These are phyloP conservation scores for Ascoidea asiatica DNA, from an alignment of 805 yeast genomes.

Conservation along the genomic window DNA sequence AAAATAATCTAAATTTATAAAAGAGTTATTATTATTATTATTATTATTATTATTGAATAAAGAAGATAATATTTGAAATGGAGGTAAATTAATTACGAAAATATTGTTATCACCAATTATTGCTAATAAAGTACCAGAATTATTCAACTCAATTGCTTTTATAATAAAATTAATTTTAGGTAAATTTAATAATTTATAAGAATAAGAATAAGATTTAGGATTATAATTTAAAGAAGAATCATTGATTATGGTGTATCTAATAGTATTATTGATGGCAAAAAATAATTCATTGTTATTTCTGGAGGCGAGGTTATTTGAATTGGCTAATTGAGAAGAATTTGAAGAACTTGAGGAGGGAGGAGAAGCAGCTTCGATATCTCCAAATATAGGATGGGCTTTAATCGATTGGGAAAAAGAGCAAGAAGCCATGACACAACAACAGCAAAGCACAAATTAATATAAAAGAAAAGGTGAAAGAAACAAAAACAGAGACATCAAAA, in stretches of 20 bases:
- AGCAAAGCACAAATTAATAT: too few species aligned
- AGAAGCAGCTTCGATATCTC: not conserved
- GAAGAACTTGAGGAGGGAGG: too few species aligned
- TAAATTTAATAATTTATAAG: slow-evolving; percentile 15
- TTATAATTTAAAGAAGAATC: slow-evolving; percentile 1
- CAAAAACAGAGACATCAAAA: too few species aligned
- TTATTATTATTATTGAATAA: not conserved
- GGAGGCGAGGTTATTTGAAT: not conserved
- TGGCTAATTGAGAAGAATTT: not conserved
- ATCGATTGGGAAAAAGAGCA: not conserved
- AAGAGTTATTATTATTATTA: not conserved
- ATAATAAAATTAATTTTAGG: slow-evolving; percentile 19
- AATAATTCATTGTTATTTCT: slow-evolving; percentile 16
- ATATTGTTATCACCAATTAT: slow-evolving; percentile 21
- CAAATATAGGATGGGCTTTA: not conserved
- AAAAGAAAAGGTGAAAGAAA: too few species aligned
- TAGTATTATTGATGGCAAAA: slow-evolving; percentile 19
- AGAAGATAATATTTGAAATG: slow-evolving; percentile 5
- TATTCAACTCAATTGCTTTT: slow-evolving; percentile 22
- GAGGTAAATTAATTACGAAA: slow-evolving; percentile 20
- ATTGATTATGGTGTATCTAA: slow-evolving; percentile 17
- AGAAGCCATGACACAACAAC: too few species aligned
- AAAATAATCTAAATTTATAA: slow-evolving; percentile 11
- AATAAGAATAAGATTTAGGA: slow-evolving; percentile 3
- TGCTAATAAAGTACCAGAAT: slow-evolving; percentile 28